Evolutionary conservation across 2,329 filamentous ascomycete genomes (phyloP).

Genomic region (Penicillium sp.): DNA sequence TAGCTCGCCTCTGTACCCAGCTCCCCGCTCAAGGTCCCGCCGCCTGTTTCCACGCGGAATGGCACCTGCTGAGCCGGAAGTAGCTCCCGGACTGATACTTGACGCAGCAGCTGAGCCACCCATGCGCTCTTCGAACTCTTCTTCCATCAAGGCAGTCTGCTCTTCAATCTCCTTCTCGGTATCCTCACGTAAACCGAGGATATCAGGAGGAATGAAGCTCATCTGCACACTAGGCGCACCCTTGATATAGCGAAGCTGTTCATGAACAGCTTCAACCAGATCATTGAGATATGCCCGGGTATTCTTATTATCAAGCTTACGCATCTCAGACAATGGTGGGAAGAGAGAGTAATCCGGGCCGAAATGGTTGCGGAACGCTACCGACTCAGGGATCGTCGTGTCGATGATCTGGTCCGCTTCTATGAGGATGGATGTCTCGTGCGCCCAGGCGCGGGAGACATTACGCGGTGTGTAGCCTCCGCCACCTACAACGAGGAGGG

Average conservation of each 20-base stretch:
- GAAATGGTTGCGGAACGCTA: conserved; percentile 87
- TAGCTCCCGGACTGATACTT: conserved; percentile 1
- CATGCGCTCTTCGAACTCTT: conserved; percentile 41
- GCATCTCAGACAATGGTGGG: conserved; percentile 74
- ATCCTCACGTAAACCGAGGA: conserved; percentile 56
- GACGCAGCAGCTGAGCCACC: conserved; percentile 22
- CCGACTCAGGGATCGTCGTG: conserved; percentile 72
- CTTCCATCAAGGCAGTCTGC: conserved; percentile 39
- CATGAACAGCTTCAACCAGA: conserved; percentile 74
- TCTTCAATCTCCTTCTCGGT: conserved; percentile 49
- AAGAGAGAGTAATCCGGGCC: conserved; percentile 83
- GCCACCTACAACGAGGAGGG: conserved; percentile 86
- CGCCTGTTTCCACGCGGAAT: conserved; percentile 29
- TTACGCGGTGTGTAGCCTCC: conserved; percentile 97
- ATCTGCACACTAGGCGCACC: conserved; percentile 86
- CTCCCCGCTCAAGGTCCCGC: conserved; percentile 36
- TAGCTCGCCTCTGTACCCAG: conserved; percentile 37
- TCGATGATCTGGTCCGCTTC: conserved; percentile 69
- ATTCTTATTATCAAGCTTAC: conserved; percentile 72
- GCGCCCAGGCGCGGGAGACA: conserved; percentile 93
- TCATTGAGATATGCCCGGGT: conserved; percentile 71
- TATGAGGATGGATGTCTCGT: conserved; percentile 90
- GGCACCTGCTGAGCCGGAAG: conserved; percentile 21
- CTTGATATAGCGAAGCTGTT: conserved; percentile 83
- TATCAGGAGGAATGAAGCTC: conserved; percentile 73